These are phyloP conservation scores for Alternaria burnsii DNA, from an alignment of 2,329 filamentous ascomycete species.

Conservation along the genomic window DNA sequence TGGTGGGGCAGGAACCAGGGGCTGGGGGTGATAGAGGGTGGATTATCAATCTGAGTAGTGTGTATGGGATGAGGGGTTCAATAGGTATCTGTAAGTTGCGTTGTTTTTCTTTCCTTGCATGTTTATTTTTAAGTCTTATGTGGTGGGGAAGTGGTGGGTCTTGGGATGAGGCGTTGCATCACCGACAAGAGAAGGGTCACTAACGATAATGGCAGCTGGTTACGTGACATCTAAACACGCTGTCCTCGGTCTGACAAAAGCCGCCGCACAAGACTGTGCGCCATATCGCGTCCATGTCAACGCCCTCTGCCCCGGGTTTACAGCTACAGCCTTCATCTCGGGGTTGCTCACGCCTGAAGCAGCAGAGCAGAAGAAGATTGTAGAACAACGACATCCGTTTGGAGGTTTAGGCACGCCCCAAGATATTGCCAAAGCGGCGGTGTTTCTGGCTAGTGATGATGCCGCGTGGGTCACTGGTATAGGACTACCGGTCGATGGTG, in stretches of 20 bases:
- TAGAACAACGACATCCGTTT: slow-evolving; percentile 40
- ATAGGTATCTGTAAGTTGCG: slow-evolving; percentile 31
- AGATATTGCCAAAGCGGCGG: slow-evolving; percentile 50
- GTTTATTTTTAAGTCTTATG: neutral
- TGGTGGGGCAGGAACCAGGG: slow-evolving; percentile 58
- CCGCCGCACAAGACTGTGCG: slow-evolving; percentile 61
- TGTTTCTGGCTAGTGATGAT: slow-evolving; percentile 59
- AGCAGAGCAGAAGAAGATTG: slow-evolving; percentile 7
- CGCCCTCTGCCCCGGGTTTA: slow-evolving; percentile 63
- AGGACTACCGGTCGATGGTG: slow-evolving; percentile 58
- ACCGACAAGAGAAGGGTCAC: neutral
- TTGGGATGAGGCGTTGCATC: neutral
- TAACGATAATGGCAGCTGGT: slow-evolving; percentile 9
- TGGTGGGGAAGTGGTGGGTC: no score
- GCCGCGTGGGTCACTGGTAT: slow-evolving; percentile 57
- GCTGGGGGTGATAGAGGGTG: slow-evolving; percentile 53
- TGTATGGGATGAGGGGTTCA: slow-evolving; percentile 57
- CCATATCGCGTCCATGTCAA: slow-evolving; percentile 61
- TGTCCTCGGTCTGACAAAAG: slow-evolving; percentile 59
- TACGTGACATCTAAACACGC: slow-evolving; percentile 62
- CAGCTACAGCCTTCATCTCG: slow-evolving; percentile 39
- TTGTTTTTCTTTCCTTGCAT: no score
- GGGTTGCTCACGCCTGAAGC: slow-evolving; percentile 22
- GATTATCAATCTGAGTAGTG: slow-evolving; percentile 65
- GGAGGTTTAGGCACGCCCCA: slow-evolving; percentile 40